Evolutionary conservation across 2,329 filamentous ascomycete species (phyloP).

Genomic region (Claviceps citrina): DNA sequence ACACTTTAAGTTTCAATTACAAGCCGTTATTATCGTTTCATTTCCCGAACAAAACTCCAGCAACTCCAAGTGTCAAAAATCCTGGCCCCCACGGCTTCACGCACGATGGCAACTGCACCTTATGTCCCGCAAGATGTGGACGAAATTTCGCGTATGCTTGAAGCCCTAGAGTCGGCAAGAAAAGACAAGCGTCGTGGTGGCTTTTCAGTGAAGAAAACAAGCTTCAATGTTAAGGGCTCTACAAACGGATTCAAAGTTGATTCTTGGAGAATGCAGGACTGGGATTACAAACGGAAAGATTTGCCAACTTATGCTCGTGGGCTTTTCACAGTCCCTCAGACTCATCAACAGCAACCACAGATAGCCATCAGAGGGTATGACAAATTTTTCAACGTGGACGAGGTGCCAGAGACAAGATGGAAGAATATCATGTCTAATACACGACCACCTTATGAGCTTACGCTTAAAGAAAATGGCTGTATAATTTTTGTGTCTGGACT

Average conservation of each 20-base stretch:
- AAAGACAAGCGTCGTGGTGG: conserved; percentile 41
- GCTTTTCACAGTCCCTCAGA: conserved; percentile 68
- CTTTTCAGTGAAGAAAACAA: conserved; percentile 68
- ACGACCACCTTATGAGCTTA: conserved; percentile 80
- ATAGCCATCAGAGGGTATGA: conserved; percentile 88
- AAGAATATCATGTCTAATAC: conserved; percentile 60
- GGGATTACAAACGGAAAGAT: conserved; percentile 80
- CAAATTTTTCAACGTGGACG: conserved; percentile 93
- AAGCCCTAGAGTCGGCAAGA: conserved; percentile 41
- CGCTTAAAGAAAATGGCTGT: conserved; percentile 97
- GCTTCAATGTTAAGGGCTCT: conserved; percentile 51
- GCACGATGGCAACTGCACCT: conserved; percentile 29
- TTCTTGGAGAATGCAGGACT: conserved; percentile 88
- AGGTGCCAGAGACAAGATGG: conserved; percentile 75
- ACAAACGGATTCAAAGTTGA: conserved; percentile 54
- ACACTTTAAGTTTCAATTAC: background rate
- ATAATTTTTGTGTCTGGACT: conserved; percentile 94
- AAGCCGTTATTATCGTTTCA: background rate
- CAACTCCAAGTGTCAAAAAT: background rate
- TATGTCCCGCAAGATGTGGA: conserved; percentile 54
- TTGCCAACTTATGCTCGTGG: conserved; percentile 88
- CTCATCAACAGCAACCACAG: conserved; percentile 48
- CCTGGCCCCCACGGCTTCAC: background rate
- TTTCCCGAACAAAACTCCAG: background rate
- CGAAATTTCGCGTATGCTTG: conserved; percentile 51